Conservation (phyloP, 2,329 filamentous ascomycete genomes). For the Colletotrichum falcatum region DNA sequence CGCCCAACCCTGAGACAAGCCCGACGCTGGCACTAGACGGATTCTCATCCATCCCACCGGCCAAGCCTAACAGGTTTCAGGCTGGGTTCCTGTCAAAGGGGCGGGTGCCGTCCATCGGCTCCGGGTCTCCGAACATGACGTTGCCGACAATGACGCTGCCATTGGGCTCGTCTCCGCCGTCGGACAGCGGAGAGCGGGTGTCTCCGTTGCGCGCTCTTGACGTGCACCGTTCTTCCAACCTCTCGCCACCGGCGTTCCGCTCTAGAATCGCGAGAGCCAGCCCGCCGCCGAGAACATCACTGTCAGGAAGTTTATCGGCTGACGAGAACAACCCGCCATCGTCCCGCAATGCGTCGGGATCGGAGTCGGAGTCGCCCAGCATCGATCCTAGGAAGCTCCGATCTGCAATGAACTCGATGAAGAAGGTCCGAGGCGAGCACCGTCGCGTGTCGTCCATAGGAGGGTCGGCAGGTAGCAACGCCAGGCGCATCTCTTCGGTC, state of each 20-base stretch:
- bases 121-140: slow-evolving; percentile 72
- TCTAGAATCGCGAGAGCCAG: slow-evolving; percentile 48
- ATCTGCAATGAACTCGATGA: slow-evolving; percentile 65
- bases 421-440: slow-evolving; percentile 54
- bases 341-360: slow-evolving; percentile 55
- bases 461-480: slow-evolving; percentile 50
- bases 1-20: slow-evolving; percentile 63
- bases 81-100: slow-evolving; percentile 82
- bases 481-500: slow-evolving; percentile 60
- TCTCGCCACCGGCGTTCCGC: slow-evolving; percentile 57
- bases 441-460: slow-evolving; percentile 58
- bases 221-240: slow-evolving; percentile 62
- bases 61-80: slow-evolving; percentile 83
- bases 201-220: slow-evolving; percentile 65
- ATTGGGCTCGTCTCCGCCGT: slow-evolving; percentile 63
- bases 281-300: slow-evolving; percentile 49
- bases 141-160: slow-evolving; percentile 68
- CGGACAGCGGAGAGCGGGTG: slow-evolving; percentile 59
- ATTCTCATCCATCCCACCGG: slow-evolving; percentile 49
- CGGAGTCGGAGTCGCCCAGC: slow-evolving; percentile 62
- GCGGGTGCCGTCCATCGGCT: slow-evolving; percentile 52
- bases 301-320: slow-evolving; percentile 49
- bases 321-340: slow-evolving; percentile 66
- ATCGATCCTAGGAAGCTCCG: slow-evolving; percentile 68
- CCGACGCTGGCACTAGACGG: slow-evolving; percentile 69